Evolutionary conservation across 2,329 filamentous ascomycete genomes (phyloP), one percentile per base, ranked within the genome.

Genomic region (Sphaerulina vaccinii): DNA sequence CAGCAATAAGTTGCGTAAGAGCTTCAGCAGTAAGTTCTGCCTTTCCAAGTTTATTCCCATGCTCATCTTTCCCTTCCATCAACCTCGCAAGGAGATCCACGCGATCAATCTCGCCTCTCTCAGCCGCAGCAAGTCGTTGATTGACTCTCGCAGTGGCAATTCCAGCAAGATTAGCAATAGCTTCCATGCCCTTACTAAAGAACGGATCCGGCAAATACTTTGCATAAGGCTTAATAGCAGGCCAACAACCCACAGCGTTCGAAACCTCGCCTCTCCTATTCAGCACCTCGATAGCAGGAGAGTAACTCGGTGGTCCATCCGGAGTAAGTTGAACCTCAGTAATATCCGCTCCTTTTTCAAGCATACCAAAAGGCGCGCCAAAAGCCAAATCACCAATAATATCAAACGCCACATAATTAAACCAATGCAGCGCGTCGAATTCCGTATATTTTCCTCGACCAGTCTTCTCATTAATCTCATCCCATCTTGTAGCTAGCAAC

Each of bases 201-300:
- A 68, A 68, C 1, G 65, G 62, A 57, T 68, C 65, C 19, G 65
- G 86, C 8, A 95, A 72, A 69, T 85, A 92, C 62, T 82, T 83
- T 15, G 90, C 90, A 60, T 83, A 95, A 0, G 89, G 88, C 68
- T 88, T 92, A 41, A 96, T 74, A 52, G 75, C 71, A 0, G 90
- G 89, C 49, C 85, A 75, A 63, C 83, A 87, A 1, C 90, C 90
- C 3, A 96, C 76, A 0, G 90, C 84, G 3, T 75, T 76, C 10
- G 86, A 91, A 23, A 96, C 89, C 66, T 96, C 90, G 49, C 90
- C 91, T 42, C 90, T 80, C 11, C 90, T 82, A 73, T 96, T 96
- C 49, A 96, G 76, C 3, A 95, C 91, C 71, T 96, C 85, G 56
- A 96, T 88, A 8, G 90, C 91, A 10, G 64, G 64, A 10, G 66